Evolutionary conservation across 352 stramenopile species (phyloP).

Genomic region (Thalassiosira hispida): DNA sequence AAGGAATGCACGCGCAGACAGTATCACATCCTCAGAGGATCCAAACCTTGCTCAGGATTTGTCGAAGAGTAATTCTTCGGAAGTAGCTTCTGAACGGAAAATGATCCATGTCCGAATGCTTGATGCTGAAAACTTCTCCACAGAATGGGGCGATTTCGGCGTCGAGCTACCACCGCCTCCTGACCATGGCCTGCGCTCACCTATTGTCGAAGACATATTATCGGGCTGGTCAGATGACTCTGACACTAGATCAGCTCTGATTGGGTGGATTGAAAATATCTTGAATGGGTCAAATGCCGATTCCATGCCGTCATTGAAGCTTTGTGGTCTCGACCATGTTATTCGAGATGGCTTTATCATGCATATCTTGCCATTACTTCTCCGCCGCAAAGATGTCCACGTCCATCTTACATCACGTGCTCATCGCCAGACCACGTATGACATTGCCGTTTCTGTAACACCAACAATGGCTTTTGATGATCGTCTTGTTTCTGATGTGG

Average conservation of each 20-base stretch:
- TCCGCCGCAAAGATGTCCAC: constrained; percentile 75
- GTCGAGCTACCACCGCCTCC: constrained; percentile 71
- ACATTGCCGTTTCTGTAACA: constrained; percentile 74
- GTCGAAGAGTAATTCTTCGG: constrained; percentile 34
- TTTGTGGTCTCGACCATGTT: constrained; percentile 78
- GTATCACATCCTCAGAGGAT: constrained; percentile 5
- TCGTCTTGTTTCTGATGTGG: constrained; percentile 1
- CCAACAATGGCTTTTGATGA: constrained; percentile 1
- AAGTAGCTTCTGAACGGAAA: constrained; percentile 41
- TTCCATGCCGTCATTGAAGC: constrained; percentile 70
- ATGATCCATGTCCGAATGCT: constrained; percentile 80
- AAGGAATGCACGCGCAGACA: neutral
- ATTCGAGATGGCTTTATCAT: constrained; percentile 80
- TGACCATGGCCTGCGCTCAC: constrained; percentile 76
- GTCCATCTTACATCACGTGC: constrained; percentile 70
- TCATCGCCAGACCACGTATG: constrained; percentile 73
- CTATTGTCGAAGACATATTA: constrained; percentile 75
- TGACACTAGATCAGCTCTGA: constrained; percentile 62
- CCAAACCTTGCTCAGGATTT: constrained; percentile 16
- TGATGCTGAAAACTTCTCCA: constrained; percentile 81
- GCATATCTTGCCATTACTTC: constrained; percentile 77
- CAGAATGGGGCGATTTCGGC: constrained; percentile 71
- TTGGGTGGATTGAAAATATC: constrained; percentile 79
- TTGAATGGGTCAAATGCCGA: constrained; percentile 60
- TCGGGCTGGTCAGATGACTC: constrained; percentile 69